Conservation (phyloP, 176 grass and related monocot genomes). For the Triticum turgidum region DNA sequence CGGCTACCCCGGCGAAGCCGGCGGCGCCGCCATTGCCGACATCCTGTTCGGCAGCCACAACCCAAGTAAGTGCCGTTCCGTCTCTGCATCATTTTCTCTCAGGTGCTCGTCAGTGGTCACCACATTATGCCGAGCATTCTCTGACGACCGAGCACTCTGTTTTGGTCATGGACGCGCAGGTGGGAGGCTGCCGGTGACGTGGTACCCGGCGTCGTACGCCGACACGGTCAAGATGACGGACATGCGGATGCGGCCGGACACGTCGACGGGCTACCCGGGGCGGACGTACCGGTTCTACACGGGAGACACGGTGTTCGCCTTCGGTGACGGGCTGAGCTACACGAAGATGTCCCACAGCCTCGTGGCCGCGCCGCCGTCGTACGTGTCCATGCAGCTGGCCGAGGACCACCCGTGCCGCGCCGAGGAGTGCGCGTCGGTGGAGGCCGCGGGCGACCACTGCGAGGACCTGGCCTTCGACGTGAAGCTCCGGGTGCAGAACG, state of each 20-base stretch:
- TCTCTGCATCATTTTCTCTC: not conserved
- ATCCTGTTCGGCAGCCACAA: slow-evolving; percentile 79
- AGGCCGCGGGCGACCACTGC: slow-evolving; percentile 54
- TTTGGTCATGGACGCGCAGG: slow-evolving; percentile 27
- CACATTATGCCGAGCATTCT: not conserved
- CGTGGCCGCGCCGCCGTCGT: slow-evolving; percentile 57
- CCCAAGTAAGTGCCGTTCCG: slow-evolving; percentile 46
- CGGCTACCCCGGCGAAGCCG: slow-evolving; percentile 87
- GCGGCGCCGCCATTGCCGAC: slow-evolving; percentile 78
- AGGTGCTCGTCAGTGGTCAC: not conserved
- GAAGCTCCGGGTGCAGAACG: slow-evolving; percentile 54
- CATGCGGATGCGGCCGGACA: slow-evolving; percentile 87
- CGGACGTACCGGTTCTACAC: slow-evolving; percentile 97
- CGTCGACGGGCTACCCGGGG: slow-evolving; percentile 60
- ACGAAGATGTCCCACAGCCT: slow-evolving; percentile 53
- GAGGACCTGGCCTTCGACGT: slow-evolving; percentile 53
- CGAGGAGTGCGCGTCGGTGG: slow-evolving; percentile 57
- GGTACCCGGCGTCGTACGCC: slow-evolving; percentile 72
- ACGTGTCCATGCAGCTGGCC: slow-evolving; percentile 58
- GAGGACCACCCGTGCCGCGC: slow-evolving; percentile 64
- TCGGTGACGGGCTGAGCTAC: slow-evolving; percentile 97
- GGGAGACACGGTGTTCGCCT: slow-evolving; percentile 65
- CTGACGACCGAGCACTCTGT: not conserved
- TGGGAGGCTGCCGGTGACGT: slow-evolving; percentile 90
- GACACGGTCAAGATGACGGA: slow-evolving; percentile 67